Evolutionary conservation across 148 eudicot species (phyloP).

Genomic region (Pharnaceum exiguum): DNA sequence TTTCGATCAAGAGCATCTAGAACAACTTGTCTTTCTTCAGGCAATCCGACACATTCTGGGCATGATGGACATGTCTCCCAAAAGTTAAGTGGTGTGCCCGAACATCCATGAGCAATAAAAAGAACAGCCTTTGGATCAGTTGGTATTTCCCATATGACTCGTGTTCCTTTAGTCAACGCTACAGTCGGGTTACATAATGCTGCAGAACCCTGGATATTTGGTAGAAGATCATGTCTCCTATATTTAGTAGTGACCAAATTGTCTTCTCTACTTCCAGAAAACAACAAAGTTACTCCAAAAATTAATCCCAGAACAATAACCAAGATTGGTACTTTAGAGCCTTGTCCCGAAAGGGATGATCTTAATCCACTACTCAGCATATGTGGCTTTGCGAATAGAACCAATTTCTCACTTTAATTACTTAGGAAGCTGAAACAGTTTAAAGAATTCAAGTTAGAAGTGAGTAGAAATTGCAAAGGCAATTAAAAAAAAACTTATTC

Average conservation of each 20-base stretch:
- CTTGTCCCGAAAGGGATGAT: slow-evolving; percentile 16
- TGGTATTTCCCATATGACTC: slow-evolving; percentile 83
- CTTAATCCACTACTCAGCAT: slow-evolving; percentile 31
- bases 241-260: slow-evolving; percentile 12
- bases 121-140: slow-evolving; percentile 59
- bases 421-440: slow-evolving; percentile 3
- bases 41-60: slow-evolving; percentile 71
- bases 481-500: too few relatives aligned
- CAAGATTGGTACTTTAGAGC: slow-evolving; percentile 21
- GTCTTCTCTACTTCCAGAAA: slow-evolving; percentile 14
- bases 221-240: slow-evolving; percentile 20
- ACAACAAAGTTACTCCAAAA: slow-evolving; percentile 22
- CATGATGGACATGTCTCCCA: slow-evolving; percentile 64
- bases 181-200: slow-evolving; percentile 42
- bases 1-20: slow-evolving; percentile 59
- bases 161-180: slow-evolving; percentile 43
- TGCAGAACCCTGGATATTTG: slow-evolving; percentile 24
- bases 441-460: too few relatives aligned
- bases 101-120: slow-evolving; percentile 90
- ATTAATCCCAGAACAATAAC: slow-evolving; percentile 28
- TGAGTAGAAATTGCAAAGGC: too few relatives aligned
- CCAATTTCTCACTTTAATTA: neutral
- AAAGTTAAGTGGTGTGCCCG: slow-evolving; percentile 61
- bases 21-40: slow-evolving; percentile 75
- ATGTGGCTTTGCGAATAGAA: neutral